A percentile compares a stretch with the other conserved stretches of the same genome.
phyloP scores from a whole-genome alignment of 371 early-diverging fungal species.

The Nematocida displodere region DNA sequence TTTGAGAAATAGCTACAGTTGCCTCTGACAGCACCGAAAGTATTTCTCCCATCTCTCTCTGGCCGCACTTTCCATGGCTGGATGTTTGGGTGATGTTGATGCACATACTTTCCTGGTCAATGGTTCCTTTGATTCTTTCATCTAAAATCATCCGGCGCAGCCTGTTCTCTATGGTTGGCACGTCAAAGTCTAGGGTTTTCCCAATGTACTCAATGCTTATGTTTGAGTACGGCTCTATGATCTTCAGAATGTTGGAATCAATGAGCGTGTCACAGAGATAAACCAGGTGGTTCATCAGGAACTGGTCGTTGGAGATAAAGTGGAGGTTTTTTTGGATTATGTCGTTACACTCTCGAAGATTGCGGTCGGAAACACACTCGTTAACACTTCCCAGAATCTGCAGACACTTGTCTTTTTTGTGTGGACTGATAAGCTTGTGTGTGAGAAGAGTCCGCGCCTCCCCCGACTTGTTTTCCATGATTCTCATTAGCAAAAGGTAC shows the following conservation, averaged over 20 bases:
- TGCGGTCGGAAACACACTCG: conserved; percentile 37
- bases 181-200: conserved; percentile 77
- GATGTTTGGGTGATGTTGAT: conserved; percentile 6
- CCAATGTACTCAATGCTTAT: conserved; percentile 90
- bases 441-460: conserved; percentile 56
- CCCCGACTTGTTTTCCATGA: conserved; percentile 53
- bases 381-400: conserved; percentile 55
- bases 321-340: conserved; percentile 44
- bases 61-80: background rate
- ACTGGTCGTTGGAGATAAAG: conserved; percentile 55
- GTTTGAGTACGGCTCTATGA: conserved; percentile 91
- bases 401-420: conserved; percentile 46
- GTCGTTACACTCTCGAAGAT: conserved; percentile 53
- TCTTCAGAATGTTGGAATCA: conserved; percentile 85
- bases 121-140: conserved; percentile 80
- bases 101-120: conserved; percentile 79
- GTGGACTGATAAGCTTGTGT: conserved; percentile 43
- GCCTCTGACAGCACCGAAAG: conserved; percentile 35
- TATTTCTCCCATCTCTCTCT: conserved; percentile 13
- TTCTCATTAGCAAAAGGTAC: conserved; percentile 63
- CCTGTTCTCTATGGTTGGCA: conserved; percentile 78
- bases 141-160: conserved; percentile 95
- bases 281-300: conserved; percentile 59
- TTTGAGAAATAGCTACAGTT: too few relatives aligned
- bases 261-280: conserved; percentile 76